These are phyloP conservation scores for Rozella allomycis DNA, from an alignment of 371 early-diverging fungal species.

Conservation along the genomic window DNA sequence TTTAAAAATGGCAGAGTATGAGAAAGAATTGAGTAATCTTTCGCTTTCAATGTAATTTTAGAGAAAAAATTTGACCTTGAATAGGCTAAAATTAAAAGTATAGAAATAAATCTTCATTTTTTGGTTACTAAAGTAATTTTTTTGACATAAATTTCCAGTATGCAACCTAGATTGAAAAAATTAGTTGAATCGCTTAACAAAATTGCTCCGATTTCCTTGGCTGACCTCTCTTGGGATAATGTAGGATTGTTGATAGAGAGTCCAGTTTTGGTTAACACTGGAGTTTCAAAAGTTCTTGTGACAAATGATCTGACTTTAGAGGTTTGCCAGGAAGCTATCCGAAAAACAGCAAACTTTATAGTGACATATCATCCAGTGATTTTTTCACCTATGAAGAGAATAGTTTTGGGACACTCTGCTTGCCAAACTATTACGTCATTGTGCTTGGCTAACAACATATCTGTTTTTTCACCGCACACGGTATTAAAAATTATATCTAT, in stretches of 20 bases:
- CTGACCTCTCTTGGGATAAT: constrained; percentile 89
- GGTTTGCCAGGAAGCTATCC: constrained; percentile 71
- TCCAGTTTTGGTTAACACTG: constrained; percentile 20
- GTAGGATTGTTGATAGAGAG: constrained; percentile 50
- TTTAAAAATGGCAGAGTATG: too few relatives aligned
- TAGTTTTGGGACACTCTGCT: constrained; percentile 46
- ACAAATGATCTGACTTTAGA: constrained; percentile 81
- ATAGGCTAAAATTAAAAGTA: too few relatives aligned
- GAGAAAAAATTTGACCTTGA: too few relatives aligned
- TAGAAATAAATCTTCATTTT: too few relatives aligned
- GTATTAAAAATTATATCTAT: constrained; percentile 61
- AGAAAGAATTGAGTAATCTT: too few relatives aligned
- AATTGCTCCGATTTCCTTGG: constrained; percentile 69
- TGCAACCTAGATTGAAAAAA: too few relatives aligned
- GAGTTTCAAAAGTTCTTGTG: constrained; percentile 59
- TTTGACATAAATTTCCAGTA: too few relatives aligned
- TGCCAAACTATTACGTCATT: constrained; percentile 54
- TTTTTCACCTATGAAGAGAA: constrained; percentile 61
- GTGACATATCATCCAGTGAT: constrained; percentile 90
- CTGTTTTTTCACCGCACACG: constrained; percentile 92
- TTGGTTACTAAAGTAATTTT: too few relatives aligned
- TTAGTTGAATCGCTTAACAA: constrained; percentile 42
- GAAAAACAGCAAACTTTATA: constrained; percentile 27
- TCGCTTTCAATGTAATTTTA: too few relatives aligned
- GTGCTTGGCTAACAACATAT: constrained; percentile 62